Evolutionary conservation across 2,329 filamentous ascomycete genomes (phyloP), one percentile per base, ranked within the genome.

Genomic region (Tolypocladium sp.): DNA sequence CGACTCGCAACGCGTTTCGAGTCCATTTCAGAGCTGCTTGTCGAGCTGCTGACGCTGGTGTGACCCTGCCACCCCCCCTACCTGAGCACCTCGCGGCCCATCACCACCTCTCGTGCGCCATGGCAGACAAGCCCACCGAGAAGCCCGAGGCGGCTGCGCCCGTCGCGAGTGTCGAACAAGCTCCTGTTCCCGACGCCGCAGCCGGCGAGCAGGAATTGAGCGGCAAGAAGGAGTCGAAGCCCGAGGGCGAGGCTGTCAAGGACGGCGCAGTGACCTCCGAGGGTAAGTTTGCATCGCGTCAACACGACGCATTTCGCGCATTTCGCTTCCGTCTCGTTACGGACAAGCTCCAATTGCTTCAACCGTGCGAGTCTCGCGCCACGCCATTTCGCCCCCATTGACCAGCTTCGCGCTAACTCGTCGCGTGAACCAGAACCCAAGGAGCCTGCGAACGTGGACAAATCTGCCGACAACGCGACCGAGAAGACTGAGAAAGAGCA

Each of bases 91-190:
- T 42, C 40, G 55, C 59, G 30, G 67, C 65, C 63, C 63, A 66
- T 65, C 59, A 57, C 60, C 60, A 61, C 58, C 59, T 58, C 58
- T 58, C 54, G 55, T 61, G 59, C 65, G 68, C 67, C 66, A 77
- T 77, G 75, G 72, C 74, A 58, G 74, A 77, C 59, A 71, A 70
- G 64, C 57, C 68, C 55, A 64, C 65, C 61, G 72, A 75, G 65
- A 74, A 74, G 68, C 63, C 69, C 59, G 71, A 73, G 58, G 69
- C 65, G 59, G 64, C 71, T 56, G 64, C 74, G 60, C 65, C 73
- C 54, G 67, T 65, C 58, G 60, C 67, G 40, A 66, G 69, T 64
- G 71, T 72, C 52, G 68, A 70, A 61, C 65, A 67, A 56, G 66
- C 64, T 63, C 51, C 70, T 58, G 59, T 65, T 44, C 33, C 63